A percentile compares a stretch with the other conserved stretches of the same genome.
phyloP scores from a whole-genome alignment of 2,329 filamentous ascomycete species.

The Leptoxyphium fumago region DNA sequence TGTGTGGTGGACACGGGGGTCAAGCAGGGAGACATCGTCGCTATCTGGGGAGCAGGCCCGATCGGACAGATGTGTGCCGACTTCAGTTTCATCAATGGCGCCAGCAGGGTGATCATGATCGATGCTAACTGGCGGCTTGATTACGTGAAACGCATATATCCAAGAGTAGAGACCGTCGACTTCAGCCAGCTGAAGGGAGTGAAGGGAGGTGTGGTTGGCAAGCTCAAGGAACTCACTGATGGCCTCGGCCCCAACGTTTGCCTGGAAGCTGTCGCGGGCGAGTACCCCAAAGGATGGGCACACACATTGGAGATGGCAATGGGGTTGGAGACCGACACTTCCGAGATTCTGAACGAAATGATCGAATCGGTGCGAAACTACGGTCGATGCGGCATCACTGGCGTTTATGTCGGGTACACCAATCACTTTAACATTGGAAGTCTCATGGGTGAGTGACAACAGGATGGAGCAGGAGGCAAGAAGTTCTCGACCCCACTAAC shows the following conservation, averaged over 20 bases:
- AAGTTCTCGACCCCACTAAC: not conserved
- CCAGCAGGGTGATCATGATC: constrained; percentile 61
- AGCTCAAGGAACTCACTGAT: constrained; percentile 57
- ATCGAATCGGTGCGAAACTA: constrained; percentile 57
- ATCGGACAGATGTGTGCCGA: constrained; percentile 67
- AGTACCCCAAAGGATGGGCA: constrained; percentile 47
- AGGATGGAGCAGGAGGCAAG: no score
- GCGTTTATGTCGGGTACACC: constrained; percentile 51
- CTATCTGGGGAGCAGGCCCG: constrained; percentile 76
- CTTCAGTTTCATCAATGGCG: constrained; percentile 55
- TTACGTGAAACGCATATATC: constrained; percentile 49
- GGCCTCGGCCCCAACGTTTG: constrained; percentile 57
- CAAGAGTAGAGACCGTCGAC: constrained; percentile 53
- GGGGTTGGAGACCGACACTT: constrained; percentile 72
- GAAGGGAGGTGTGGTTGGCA: constrained; percentile 49
- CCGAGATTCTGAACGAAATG: constrained; percentile 69
- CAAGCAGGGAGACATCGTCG: constrained; percentile 61
- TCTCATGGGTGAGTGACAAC: constrained; percentile 40
- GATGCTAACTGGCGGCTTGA: constrained; percentile 60
- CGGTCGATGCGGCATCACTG: constrained; percentile 63
- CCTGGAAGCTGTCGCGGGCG: constrained; percentile 52
- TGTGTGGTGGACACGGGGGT: constrained; percentile 71
- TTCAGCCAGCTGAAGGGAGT: constrained; percentile 45
- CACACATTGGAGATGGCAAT: constrained; percentile 44
- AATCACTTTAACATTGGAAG: constrained; percentile 75